These are phyloP conservation scores for Trichoderma simmonsii DNA, from an alignment of 2,329 filamentous ascomycete genomes.

Conservation along the genomic window DNA sequence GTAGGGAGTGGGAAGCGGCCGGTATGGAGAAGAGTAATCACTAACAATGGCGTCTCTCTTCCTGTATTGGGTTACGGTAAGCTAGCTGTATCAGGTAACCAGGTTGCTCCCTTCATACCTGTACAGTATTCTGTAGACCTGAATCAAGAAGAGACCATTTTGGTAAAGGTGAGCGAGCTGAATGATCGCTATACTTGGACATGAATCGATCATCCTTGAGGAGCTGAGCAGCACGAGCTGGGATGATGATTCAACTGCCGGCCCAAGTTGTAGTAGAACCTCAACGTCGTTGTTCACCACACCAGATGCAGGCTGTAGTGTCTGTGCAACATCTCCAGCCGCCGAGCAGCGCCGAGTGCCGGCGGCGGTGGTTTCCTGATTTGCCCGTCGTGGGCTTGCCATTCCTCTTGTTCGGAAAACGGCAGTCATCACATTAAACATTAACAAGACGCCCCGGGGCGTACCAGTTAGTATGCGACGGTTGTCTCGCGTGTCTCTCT, in stretches of 20 bases:
- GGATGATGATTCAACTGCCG: not conserved
- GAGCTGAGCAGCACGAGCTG: not conserved
- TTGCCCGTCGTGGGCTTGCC: not conserved
- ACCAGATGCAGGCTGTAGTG: not conserved
- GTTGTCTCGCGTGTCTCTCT: not conserved
- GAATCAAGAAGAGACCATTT: not conserved
- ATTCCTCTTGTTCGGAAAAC: not conserved
- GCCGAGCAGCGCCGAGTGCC: constrained; percentile 1
- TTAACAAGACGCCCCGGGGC: not conserved
- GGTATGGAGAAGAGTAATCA: constrained; percentile 8
- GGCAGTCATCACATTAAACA: not conserved
- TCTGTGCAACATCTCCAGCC: not conserved
- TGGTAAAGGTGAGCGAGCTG: not conserved
- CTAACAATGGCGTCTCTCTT: not conserved
- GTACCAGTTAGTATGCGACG: not conserved
- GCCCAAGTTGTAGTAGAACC: not conserved
- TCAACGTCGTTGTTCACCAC: not conserved
- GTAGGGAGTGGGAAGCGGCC: not conserved
- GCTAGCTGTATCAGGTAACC: not conserved
- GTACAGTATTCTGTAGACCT: not conserved
- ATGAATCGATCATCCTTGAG: not conserved
- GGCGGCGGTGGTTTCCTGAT: constrained; percentile 1
- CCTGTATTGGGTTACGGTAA: not conserved
- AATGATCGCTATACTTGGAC: not conserved
- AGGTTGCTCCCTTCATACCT: not conserved